A percentile compares a stretch with the other conserved stretches of the same genome.
Conservation (phyloP, 495 filamentous ascomycete genomes). For the Tricharina praecox region DNA sequence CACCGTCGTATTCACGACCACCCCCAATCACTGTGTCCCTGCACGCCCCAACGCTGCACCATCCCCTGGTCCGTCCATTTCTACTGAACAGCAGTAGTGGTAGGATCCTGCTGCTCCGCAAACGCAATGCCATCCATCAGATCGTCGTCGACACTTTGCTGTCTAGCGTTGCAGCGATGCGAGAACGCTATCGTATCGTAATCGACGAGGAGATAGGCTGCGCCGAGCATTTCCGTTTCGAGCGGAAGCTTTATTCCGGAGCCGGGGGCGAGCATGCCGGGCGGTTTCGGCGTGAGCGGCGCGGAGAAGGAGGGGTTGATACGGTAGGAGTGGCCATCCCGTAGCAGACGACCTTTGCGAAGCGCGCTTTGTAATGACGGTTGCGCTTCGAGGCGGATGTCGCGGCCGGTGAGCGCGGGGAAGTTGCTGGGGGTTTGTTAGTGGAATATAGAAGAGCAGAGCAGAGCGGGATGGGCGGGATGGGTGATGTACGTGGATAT, state of each 20-base stretch:
- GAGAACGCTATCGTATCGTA: slow-evolving; percentile 20
- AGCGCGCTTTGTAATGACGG: slow-evolving; percentile 19
- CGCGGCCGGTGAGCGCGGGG: slow-evolving; percentile 20
- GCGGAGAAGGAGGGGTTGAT: slow-evolving; percentile 16
- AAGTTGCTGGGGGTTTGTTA: slow-evolving; percentile 16
- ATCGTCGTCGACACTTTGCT: neutral
- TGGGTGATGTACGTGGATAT: slow-evolving; percentile 20
- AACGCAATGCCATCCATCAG: slow-evolving; percentile 3
- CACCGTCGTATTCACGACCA: too few relatives aligned
- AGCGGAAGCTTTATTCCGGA: slow-evolving; percentile 22
- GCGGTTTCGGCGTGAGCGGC: neutral
- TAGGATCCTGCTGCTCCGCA: too few relatives aligned
- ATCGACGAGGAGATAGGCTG: slow-evolving; percentile 13
- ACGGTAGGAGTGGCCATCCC: slow-evolving; percentile 23
- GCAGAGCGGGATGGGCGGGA: neutral
- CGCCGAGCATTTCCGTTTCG: slow-evolving; percentile 13
- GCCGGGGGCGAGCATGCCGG: slow-evolving; percentile 14
- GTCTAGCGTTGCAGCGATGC: neutral
- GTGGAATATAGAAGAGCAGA: too few relatives aligned
- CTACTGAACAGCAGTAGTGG: too few relatives aligned
- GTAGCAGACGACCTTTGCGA: slow-evolving; percentile 18
- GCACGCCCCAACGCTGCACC: too few relatives aligned
- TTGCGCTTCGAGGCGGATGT: slow-evolving; percentile 22
- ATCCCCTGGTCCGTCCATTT: too few relatives aligned
- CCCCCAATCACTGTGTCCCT: too few relatives aligned